Conservation (phyloP, 75 land plant genomes). For the Cryptomeria japonica region DNA sequence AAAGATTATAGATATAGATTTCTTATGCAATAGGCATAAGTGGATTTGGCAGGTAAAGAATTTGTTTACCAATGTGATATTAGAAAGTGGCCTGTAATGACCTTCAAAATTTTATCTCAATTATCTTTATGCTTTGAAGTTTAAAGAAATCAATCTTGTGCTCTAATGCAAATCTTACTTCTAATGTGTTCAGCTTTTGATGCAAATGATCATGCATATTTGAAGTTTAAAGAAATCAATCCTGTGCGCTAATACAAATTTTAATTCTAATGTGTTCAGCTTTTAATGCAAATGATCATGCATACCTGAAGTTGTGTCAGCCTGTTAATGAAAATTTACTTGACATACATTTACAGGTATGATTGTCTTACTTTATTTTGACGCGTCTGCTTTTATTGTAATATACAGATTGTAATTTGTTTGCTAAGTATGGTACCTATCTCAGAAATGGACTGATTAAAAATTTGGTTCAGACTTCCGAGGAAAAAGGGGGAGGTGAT, state of each 20-base stretch:
- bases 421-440: background rate
- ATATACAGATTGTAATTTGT: background rate
- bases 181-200: background rate
- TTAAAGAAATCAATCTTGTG: background rate
- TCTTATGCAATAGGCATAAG: background rate
- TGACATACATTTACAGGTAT: constrained; percentile 2
- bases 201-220: background rate
- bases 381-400: background rate
- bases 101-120: background rate
- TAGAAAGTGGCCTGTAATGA: background rate
- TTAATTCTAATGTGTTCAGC: background rate
- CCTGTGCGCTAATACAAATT: background rate
- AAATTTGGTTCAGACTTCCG: background rate
- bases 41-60: background rate
- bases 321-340: constrained; percentile 6
- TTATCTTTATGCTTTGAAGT: background rate
- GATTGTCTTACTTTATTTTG: background rate
- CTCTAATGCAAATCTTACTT: background rate
- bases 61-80: background rate
- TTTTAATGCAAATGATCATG: background rate
- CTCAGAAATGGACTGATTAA: background rate
- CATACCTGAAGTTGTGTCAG: background rate
- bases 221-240: background rate
- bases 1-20: background rate
- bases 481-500: constrained; percentile 5